These are phyloP conservation scores for Hypoxylon cercidicola DNA, from an alignment of 495 filamentous ascomycete species.

Conservation along the genomic window DNA sequence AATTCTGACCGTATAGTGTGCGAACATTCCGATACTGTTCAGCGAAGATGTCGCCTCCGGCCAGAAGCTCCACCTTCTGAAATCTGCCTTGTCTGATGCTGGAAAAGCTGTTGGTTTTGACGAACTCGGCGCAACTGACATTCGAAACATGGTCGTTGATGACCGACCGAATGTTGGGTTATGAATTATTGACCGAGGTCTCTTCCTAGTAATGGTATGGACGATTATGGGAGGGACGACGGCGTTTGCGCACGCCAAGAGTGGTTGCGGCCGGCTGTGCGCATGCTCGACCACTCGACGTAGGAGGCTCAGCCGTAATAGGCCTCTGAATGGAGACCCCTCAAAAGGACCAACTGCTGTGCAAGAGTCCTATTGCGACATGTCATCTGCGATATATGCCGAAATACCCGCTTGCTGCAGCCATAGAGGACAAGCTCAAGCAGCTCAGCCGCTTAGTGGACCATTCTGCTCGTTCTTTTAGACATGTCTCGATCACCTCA, in stretches of 20 bases:
- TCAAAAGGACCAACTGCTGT: neutral
- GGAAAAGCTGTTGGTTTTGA: constrained; percentile 1
- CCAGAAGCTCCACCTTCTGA: neutral
- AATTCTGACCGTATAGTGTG: neutral
- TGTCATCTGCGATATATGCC: neutral
- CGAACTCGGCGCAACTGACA: neutral
- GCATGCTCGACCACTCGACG: constrained; percentile 3
- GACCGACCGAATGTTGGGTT: neutral
- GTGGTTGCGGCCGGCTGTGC: constrained; percentile 17
- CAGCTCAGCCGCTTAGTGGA: neutral
- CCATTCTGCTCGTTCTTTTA: neutral
- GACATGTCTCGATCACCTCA: constrained; percentile 1
- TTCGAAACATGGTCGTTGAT: constrained; percentile 14
- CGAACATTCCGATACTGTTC: neutral
- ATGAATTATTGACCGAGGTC: neutral
- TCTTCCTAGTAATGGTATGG: neutral
- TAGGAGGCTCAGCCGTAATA: constrained; percentile 24
- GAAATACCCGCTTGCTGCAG: neutral
- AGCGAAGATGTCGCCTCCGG: constrained; percentile 2
- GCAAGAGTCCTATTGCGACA: neutral
- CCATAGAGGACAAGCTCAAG: neutral
- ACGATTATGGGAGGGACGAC: neutral
- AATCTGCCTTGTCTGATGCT: constrained; percentile 24
- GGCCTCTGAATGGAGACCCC: constrained; percentile 1
- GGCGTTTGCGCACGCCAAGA: constrained; percentile 11